Conservation (phyloP, 2,329 filamentous ascomycete species). For the Beauveria sp. region DNA sequence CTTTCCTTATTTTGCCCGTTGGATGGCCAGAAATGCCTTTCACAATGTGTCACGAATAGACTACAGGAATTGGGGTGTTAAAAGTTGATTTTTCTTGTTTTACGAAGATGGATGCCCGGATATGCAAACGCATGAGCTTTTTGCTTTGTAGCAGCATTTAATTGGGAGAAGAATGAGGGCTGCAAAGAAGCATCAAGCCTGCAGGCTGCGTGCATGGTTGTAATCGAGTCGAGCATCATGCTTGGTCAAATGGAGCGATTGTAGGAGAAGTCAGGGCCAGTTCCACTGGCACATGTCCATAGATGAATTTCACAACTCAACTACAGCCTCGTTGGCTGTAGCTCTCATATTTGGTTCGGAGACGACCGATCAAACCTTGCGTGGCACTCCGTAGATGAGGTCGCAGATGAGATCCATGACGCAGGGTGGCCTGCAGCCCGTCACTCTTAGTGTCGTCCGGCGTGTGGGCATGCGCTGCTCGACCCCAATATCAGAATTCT, state of each 20-base stretch:
- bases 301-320: neutral
- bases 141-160: neutral
- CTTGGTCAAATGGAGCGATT: neutral
- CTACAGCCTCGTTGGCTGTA: neutral
- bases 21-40: conserved; percentile 4
- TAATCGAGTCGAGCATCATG: neutral
- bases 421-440: conserved; percentile 2
- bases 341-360: no score
- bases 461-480: neutral
- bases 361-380: neutral
- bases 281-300: neutral
- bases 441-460: neutral
- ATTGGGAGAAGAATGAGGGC: neutral
- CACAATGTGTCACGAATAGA: conserved; percentile 9
- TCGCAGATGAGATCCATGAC: conserved; percentile 9
- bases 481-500: neutral
- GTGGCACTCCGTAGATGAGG: neutral
- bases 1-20: neutral
- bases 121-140: neutral
- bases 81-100: neutral
- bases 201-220: neutral
- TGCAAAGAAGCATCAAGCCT: neutral
- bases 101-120: neutral
- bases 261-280: neutral
- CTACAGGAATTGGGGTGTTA: neutral